Evolutionary conservation across 164 flowering plant species (phyloP), one percentile per base, ranked within the genome.

Genomic region (Vitis cinerea): DNA sequence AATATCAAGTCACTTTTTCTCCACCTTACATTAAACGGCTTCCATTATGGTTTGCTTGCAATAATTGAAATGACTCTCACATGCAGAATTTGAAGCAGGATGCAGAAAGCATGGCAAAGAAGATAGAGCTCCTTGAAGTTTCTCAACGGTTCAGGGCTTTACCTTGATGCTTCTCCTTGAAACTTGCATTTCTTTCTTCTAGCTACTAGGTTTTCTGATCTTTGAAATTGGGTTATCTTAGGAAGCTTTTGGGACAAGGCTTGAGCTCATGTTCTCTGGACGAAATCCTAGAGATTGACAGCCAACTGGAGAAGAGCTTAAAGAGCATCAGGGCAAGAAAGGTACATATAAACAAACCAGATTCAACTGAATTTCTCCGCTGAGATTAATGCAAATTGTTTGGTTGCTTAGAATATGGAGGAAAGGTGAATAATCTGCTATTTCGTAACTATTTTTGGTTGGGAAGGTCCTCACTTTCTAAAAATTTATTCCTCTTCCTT

Each of bases 231-330:
- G 16, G 11, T 16, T 61, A 27, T 17, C 31, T 10, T 56, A 83
- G 84, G 82, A 79, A 75, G 74, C 73, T 83, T 52, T 57, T 79
- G 68, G 86, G 86, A 14, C 71, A 63, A 68, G 77, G 69, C 7
- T 50, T 81, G 29, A 76, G 58, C 31, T 29, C 74, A 8, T 72
- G 84, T 59, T 74, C 82, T 2, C 1, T 59, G 10, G 79, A 81
- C 1, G 81, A 83, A 59, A 82, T 83, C 37, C 66, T 75, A 52
- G 73, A 72, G 60, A 60, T 83, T 15, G 69, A 54, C 4, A 44
- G 50, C 58, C 81, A 79, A 62, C 60, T 83, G 7, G 78, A 72
- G 47, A 62, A 30, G 49, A 81, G 81, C 62, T 69, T 83, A 11
- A 54, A 61, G 56, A 78, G 4, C 10, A 64, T 83, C 44, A 71